A percentile compares a stretch with the other conserved stretches of the same genome.
These are phyloP conservation scores for Exutisphaerella laricina DNA, from an alignment of 2,329 filamentous ascomycete genomes.

Conservation along the genomic window DNA sequence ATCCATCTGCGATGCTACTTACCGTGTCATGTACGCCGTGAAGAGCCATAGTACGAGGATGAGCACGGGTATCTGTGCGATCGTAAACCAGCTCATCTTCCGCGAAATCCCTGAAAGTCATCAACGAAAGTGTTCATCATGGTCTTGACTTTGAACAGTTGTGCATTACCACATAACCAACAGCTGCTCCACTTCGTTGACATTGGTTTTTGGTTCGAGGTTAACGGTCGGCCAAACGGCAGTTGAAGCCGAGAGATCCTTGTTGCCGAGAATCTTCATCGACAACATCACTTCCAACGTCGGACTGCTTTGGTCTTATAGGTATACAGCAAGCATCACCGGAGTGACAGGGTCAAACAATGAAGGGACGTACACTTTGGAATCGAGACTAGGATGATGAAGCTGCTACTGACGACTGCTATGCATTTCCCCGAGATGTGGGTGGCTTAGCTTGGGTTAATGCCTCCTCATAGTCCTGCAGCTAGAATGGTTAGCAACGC, in stretches of 20 bases:
- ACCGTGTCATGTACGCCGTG: constrained; percentile 39
- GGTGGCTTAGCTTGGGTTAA: too few species aligned
- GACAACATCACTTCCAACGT: too few species aligned
- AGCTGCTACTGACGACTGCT: too few species aligned
- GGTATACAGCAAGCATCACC: too few species aligned
- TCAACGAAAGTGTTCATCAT: neutral
- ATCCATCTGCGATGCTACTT: neutral
- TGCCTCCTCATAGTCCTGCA: too few species aligned
- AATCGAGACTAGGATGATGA: too few species aligned
- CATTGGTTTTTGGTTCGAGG: neutral
- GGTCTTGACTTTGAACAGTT: neutral
- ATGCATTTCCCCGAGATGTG: too few species aligned
- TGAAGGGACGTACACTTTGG: too few species aligned
- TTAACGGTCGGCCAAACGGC: constrained; percentile 1
- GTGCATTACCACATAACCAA: neutral
- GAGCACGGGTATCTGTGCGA: constrained; percentile 37
- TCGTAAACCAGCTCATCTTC: constrained; percentile 39
- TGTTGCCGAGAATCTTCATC: neutral
- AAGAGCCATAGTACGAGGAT: constrained; percentile 44
- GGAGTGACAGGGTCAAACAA: too few species aligned
- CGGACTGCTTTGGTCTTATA: too few species aligned
- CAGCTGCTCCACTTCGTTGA: too few species aligned
- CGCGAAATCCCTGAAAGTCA: neutral
- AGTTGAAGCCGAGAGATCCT: neutral
- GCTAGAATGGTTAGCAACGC: too few species aligned